Evolutionary conservation across 2,329 filamentous ascomycete species (phyloP).

Genomic region (Sporothrix dimorphospora): DNA sequence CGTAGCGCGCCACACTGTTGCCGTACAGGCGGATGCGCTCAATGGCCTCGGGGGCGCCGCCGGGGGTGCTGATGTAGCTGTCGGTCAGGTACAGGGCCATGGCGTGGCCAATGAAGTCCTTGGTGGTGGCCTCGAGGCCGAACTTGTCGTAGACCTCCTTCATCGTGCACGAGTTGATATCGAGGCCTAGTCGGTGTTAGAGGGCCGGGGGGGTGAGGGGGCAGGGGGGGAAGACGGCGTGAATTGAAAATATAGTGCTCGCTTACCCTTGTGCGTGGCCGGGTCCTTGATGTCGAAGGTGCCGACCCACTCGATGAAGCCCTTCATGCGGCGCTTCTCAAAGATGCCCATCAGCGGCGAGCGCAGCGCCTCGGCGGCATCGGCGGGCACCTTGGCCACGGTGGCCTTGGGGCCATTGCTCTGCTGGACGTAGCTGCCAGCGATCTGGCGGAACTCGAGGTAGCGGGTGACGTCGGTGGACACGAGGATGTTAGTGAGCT

Average conservation of each 20-base stretch:
- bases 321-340: conserved; percentile 96
- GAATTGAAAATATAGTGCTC: too few relatives aligned
- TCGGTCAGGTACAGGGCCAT: conserved; percentile 97
- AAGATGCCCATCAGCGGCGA: conserved; percentile 97
- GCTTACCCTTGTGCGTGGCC: conserved; percentile 84
- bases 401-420: conserved; percentile 80
- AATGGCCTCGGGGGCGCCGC: conserved; percentile 80
- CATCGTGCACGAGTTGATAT: conserved; percentile 81
- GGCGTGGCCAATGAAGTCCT: conserved; percentile 95
- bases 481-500: conserved; percentile 97
- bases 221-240: too few relatives aligned
- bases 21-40: conserved; percentile 94
- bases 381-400: conserved; percentile 94
- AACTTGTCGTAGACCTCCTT: conserved; percentile 99
- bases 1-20: conserved; percentile 95
- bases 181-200: conserved; percentile 62
- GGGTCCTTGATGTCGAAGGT: conserved; percentile 81
- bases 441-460: conserved; percentile 92
- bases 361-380: conserved; percentile 84
- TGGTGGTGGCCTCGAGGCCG: conserved; percentile 82
- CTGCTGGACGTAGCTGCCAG: conserved; percentile 95
- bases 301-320: conserved; percentile 94
- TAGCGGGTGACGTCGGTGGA: conserved; percentile 90
- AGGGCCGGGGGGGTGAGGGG: background rate
- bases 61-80: conserved; percentile 75